phyloP scores from a whole-genome alignment of 441 rosid species.

The Pelargonium cotyledonis region DNA sequence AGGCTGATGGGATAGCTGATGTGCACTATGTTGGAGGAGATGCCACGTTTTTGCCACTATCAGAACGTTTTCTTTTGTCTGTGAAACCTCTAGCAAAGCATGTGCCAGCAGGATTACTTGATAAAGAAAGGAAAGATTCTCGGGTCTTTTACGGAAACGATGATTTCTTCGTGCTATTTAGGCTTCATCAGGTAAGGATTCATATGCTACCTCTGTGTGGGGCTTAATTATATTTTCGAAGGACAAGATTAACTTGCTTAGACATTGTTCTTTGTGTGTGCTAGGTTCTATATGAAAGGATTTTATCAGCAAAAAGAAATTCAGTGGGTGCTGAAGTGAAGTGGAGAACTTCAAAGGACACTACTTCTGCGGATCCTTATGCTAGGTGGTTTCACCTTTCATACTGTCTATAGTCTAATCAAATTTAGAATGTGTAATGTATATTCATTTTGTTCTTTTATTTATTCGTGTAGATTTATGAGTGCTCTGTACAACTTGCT shows the following conservation, averaged over 20 bases:
- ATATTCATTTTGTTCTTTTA: constrained; percentile 3
- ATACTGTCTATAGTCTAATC: neutral
- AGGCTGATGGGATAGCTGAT: constrained; percentile 80
- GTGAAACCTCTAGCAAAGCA: constrained; percentile 92
- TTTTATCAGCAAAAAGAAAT: constrained; percentile 81
- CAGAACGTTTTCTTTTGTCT: constrained; percentile 54
- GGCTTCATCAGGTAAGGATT: constrained; percentile 88
- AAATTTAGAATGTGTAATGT: neutral
- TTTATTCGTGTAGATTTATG: constrained; percentile 57
- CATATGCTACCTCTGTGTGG: constrained; percentile 3
- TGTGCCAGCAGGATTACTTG: constrained; percentile 41
- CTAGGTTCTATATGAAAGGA: constrained; percentile 78
- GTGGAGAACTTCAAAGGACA: constrained; percentile 74
- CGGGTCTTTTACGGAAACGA: constrained; percentile 86
- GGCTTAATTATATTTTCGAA: neutral
- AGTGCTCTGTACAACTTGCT: constrained; percentile 86
- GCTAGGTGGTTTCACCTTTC: constrained; percentile 51
- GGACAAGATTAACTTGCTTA: neutral
- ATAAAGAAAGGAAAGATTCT: constrained; percentile 44
- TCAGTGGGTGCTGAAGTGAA: constrained; percentile 80
- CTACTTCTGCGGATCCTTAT: constrained; percentile 65
- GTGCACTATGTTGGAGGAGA: constrained; percentile 80
- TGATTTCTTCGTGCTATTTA: constrained; percentile 80
- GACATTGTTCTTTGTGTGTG: neutral
- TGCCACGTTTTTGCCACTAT: constrained; percentile 44